Evolutionary conservation across 192 early-diverging fungal genomes (phyloP).

Genomic region (Coemansia javaensis): DNA sequence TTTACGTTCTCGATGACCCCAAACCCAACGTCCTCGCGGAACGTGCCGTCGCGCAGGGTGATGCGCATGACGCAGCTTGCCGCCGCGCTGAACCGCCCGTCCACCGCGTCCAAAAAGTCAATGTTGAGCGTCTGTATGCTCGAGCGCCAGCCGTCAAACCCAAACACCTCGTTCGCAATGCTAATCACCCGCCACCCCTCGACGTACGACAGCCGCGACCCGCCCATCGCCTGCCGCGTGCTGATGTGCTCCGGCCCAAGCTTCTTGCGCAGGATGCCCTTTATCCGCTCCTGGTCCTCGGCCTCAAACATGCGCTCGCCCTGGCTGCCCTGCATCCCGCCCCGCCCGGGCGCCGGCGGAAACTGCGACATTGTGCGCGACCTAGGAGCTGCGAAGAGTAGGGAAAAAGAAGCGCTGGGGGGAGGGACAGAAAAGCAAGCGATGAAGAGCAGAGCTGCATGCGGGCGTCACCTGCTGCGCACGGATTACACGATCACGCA

Average conservation of each 20-base stretch:
- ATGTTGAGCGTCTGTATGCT: slow-evolving; percentile 65
- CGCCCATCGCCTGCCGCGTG: slow-evolving; percentile 64
- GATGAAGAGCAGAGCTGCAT: no score
- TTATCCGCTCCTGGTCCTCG: slow-evolving; percentile 14
- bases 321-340: background rate
- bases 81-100: slow-evolving; percentile 59
- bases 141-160: slow-evolving; percentile 89
- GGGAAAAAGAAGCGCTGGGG: background rate
- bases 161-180: slow-evolving; percentile 91
- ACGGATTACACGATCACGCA: no score
- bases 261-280: slow-evolving; percentile 49
- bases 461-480: no score
- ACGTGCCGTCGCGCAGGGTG: slow-evolving; percentile 84
- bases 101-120: slow-evolving; percentile 62
- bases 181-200: slow-evolving; percentile 80
- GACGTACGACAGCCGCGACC: slow-evolving; percentile 65
- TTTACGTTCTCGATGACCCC: slow-evolving; percentile 73
- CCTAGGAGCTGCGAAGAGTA: background rate
- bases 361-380: background rate
- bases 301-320: slow-evolving; percentile 8
- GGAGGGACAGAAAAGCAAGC: background rate
- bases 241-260: slow-evolving; percentile 68
- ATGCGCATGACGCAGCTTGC: slow-evolving; percentile 74
- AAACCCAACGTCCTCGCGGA: slow-evolving; percentile 85
- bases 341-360: background rate